Evolutionary conservation across 495 filamentous ascomycete species (phyloP), one percentile per base, ranked within the genome.

Genomic region (Neurospora africana): DNA sequence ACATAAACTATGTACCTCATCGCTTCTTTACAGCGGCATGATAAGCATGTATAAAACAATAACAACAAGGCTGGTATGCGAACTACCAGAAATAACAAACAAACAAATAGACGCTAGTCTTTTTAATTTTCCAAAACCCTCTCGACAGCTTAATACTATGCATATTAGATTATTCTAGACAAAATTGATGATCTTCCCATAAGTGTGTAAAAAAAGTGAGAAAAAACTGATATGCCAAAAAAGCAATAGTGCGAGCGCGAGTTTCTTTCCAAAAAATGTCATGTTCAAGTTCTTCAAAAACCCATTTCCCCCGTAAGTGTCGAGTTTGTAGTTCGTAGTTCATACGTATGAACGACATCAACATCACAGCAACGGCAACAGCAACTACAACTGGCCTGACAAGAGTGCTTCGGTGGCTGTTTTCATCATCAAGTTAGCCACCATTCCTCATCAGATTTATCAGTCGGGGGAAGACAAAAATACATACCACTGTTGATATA

Each of bases 401-500:
- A 86, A 74, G 47, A 86, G 76, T 67, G 84, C 84, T 75, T 86
- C 84, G 15, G 84, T 86, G 17, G 84, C 84, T 86, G 37, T 75
- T 71, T 38, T 27, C 1, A 30, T 40, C 10, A 69, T 44, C 19
- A 1, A 17, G 71, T 76, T 69, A 76, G 69, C 23, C 65, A 33
- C 47, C 39, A 23, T 61, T n/a, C 69, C 4, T 61, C 58, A 69
- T 9, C n/a, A 10, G n/a, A 38, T 13, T 21, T 9, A 8, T 58
- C n/a, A 23, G 8, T 10, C 11, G 17, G 13, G 36, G 21, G 4
- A 37, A 69, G 40, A 38, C 4, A 68, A 5, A 15, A n/a, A 43
- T 69, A 84, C 90, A 81, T 90, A 96, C 93, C 93, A 81, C 91
- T 94, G 79, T 93, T 96, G 81, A 98, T 97, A 82, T 97, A 98